Evolutionary conservation across 202 grass and related monocot genomes (phyloP).

Genomic region (Setaria italica): DNA sequence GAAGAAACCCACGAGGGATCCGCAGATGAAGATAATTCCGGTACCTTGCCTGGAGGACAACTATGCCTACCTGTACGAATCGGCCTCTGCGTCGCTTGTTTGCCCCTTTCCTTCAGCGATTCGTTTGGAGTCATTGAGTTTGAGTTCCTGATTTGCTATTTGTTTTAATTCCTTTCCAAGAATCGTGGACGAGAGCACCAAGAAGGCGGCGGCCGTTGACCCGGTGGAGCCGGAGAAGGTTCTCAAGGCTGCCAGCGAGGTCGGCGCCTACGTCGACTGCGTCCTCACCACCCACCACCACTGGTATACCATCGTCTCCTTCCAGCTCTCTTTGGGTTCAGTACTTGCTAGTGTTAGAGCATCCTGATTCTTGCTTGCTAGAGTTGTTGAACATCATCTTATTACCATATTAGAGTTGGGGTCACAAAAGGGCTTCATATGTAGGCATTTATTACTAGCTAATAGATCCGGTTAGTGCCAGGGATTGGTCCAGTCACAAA

Average conservation of each 20-base stretch:
- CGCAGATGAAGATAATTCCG: slow-evolving; percentile 78
- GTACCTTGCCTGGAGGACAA: slow-evolving; percentile 87
- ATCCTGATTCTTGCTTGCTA: background rate
- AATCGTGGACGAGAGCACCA: slow-evolving; percentile 86
- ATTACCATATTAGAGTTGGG: background rate
- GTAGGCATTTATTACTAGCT: background rate
- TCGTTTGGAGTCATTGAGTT: background rate
- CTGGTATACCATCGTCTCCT: slow-evolving; percentile 47
- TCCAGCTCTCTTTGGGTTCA: background rate
- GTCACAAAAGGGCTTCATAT: background rate
- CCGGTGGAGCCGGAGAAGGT: slow-evolving; percentile 94
- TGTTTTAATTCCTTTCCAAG: slow-evolving; percentile 27
- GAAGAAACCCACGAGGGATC: background rate
- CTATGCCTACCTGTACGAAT: slow-evolving; percentile 85
- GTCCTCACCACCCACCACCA: slow-evolving; percentile 96
- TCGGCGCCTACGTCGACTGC: slow-evolving; percentile 62
- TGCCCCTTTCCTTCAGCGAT: background rate
- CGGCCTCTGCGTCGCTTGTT: background rate
- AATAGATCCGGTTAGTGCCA: background rate
- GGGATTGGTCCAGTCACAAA: background rate
- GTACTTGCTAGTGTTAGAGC: background rate
- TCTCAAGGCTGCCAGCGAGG: slow-evolving; percentile 58
- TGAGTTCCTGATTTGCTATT: slow-evolving; percentile 31
- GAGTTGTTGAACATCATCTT: slow-evolving; percentile 17
- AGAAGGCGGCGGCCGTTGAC: slow-evolving; percentile 77